Conservation (phyloP, 257 asterid genomes). For the Voacanga thouarsii region DNA sequence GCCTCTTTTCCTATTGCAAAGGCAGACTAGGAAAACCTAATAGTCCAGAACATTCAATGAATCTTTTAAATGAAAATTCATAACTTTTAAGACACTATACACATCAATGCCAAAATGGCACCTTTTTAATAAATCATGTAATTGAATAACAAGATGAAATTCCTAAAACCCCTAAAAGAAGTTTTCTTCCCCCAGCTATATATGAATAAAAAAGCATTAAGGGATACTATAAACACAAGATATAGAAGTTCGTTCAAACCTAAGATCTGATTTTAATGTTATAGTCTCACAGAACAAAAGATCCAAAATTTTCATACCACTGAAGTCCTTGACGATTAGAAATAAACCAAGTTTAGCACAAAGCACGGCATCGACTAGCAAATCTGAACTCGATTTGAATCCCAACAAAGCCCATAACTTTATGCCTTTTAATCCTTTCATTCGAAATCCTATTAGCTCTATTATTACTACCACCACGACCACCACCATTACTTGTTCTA, state of each 20-base stretch:
- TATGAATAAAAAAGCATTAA: no score
- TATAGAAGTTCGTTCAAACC: not conserved
- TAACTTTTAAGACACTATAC: not conserved
- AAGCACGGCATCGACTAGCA: constrained; percentile 62
- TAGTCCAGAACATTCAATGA: not conserved
- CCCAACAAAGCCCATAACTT: constrained; percentile 94
- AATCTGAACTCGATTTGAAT: constrained; percentile 88
- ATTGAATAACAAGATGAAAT: not conserved
- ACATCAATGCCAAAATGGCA: not conserved
- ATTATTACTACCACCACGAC: no score
- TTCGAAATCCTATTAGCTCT: constrained; percentile 22
- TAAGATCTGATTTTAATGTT: not conserved
- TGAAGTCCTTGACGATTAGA: constrained; percentile 70
- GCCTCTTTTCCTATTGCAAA: not conserved
- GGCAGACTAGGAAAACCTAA: not conserved
- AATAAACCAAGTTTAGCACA: constrained; percentile 95
- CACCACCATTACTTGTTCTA: constrained; percentile 28
- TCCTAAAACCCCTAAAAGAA: not conserved
- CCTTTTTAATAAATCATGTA: not conserved
- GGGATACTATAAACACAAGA: not conserved
- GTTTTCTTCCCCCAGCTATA: not conserved
- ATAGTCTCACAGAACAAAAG: not conserved
- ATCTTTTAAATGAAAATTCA: not conserved
- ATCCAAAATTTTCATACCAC: constrained; percentile 40
- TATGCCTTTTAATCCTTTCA: constrained; percentile 59